Evolutionary conservation across 2,329 filamentous ascomycete species (phyloP).

Genomic region (Lojkania enalia): DNA sequence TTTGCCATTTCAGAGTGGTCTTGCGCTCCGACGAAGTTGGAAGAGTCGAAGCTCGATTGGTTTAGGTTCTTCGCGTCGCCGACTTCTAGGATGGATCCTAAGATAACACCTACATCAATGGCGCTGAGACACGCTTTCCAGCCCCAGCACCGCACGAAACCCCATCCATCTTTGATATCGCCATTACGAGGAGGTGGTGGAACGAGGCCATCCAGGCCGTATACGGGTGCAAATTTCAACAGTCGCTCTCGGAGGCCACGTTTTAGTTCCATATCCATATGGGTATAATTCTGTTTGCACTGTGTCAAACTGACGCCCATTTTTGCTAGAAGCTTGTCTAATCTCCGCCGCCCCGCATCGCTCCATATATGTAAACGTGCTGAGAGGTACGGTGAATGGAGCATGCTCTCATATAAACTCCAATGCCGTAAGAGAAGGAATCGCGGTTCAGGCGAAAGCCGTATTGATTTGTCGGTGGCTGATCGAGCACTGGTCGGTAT

Average conservation of each 20-base stretch:
- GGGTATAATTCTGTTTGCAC: slow-evolving; percentile 92
- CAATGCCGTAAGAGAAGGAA: slow-evolving; percentile 93
- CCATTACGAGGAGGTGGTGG: slow-evolving; percentile 66
- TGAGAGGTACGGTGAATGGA: slow-evolving; percentile 93
- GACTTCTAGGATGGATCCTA: slow-evolving; percentile 91
- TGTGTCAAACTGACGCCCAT: slow-evolving; percentile 96
- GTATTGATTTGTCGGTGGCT: slow-evolving; percentile 88
- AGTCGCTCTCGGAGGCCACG: slow-evolving; percentile 81
- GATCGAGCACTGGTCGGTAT: slow-evolving; percentile 87
- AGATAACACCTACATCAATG: slow-evolving; percentile 88
- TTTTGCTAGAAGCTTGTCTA: slow-evolving; percentile 94
- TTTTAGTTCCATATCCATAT: slow-evolving; percentile 98
- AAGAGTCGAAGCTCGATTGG: slow-evolving; percentile 35
- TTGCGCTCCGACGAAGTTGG: slow-evolving; percentile 33
- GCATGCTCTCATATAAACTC: slow-evolving; percentile 98
- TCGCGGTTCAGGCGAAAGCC: slow-evolving; percentile 88
- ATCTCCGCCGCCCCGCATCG: slow-evolving; percentile 80
- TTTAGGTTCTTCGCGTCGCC: slow-evolving; percentile 60
- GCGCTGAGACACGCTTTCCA: slow-evolving; percentile 95
- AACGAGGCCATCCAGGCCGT: slow-evolving; percentile 91
- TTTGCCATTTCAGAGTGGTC: slow-evolving; percentile 29
- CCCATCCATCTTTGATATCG: slow-evolving; percentile 87
- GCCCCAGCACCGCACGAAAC: slow-evolving; percentile 95
- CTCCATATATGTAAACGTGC: slow-evolving; percentile 93
- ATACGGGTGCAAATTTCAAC: slow-evolving; percentile 87